These are phyloP conservation scores for Malbranchea cinnamomea DNA, from an alignment of 2,329 filamentous ascomycete species.

Conservation along the genomic window DNA sequence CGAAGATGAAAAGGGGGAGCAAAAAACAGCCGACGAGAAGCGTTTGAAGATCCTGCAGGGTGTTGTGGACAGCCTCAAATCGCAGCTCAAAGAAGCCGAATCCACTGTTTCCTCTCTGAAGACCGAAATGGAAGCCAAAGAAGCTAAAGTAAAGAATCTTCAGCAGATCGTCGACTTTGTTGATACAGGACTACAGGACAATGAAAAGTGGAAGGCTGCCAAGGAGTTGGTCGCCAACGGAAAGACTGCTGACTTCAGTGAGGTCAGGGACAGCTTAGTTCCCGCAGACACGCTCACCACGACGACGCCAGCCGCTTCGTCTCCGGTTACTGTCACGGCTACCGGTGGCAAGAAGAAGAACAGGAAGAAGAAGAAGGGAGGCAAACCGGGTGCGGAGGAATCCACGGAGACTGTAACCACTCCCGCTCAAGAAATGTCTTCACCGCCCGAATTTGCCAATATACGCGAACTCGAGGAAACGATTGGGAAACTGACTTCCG, in stretches of 20 bases:
- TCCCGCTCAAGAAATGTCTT: conserved; percentile 1
- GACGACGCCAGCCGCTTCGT: conserved; percentile 7
- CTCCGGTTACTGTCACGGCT: conserved; percentile 8
- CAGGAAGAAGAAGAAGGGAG: conserved; percentile 75
- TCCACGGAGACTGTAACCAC: conserved; percentile 13
- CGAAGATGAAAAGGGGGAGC: conserved; percentile 17
- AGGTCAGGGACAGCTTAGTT: conserved; percentile 19
- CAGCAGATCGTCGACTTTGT: conserved; percentile 26
- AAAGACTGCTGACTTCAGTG: conserved; percentile 20
- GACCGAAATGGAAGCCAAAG: conserved; percentile 26
- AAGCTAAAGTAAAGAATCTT: conserved; percentile 19
- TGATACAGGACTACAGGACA: conserved; percentile 23
- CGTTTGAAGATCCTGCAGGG: conserved; percentile 38
- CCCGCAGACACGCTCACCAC: conserved; percentile 12
- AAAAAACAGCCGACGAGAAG: conserved; percentile 33
- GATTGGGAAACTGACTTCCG: conserved; percentile 20
- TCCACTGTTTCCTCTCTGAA: conserved; percentile 32
- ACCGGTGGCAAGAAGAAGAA: conserved; percentile 60
- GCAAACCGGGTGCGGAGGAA: conserved; percentile 32
- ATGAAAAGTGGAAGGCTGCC: conserved; percentile 20
- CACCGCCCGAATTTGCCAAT: not conserved
- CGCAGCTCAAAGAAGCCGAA: conserved; percentile 40
- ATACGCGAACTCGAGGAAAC: conserved; percentile 19
- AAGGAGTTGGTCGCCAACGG: conserved; percentile 21
- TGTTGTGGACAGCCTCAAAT: conserved; percentile 39